Conservation (phyloP, 345 rosid genomes). For the Turritis glabra region DNA sequence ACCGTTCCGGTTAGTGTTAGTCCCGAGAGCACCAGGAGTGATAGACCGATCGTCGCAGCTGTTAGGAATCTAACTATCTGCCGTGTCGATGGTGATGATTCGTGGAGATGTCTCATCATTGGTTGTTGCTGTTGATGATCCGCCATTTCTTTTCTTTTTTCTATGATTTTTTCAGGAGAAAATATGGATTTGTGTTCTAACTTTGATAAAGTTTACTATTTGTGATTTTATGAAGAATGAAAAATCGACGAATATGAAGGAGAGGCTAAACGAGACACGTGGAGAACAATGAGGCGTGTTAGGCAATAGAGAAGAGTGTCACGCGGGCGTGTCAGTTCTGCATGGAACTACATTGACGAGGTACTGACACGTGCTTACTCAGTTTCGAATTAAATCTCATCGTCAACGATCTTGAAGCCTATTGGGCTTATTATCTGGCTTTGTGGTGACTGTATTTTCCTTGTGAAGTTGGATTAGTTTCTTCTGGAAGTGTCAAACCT, state of each 20-base stretch:
- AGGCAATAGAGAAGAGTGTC: constrained; percentile 5
- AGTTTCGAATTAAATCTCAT: neutral
- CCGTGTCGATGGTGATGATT: constrained; percentile 38
- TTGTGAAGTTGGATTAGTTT: too few species aligned
- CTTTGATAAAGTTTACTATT: too few species aligned
- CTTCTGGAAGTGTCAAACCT: too few species aligned
- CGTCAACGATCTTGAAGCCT: neutral
- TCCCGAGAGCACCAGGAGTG: constrained; percentile 49
- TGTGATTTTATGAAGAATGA: neutral
- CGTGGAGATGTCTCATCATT: constrained; percentile 27
- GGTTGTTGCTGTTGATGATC: constrained; percentile 33
- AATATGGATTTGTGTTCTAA: neutral
- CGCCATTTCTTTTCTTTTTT: constrained; percentile 11
- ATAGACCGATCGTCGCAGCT: constrained; percentile 46
- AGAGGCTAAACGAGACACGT: neutral
- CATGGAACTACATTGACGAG: constrained; percentile 22
- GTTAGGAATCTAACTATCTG: constrained; percentile 53
- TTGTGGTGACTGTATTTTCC: too few species aligned
- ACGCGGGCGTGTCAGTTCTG: constrained; percentile 28
- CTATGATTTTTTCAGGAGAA: neutral
- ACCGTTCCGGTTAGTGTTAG: constrained; percentile 57
- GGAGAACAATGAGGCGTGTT: neutral
- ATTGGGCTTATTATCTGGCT: neutral
- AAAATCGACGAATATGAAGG: neutral
- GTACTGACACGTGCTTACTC: constrained; percentile 8